Percentiles rank a stretch among this genome's conserved stretches.
These are phyloP conservation scores for Leccinum imitatum DNA, from an alignment of 768 basidiomycete species.

Conservation along the genomic window DNA sequence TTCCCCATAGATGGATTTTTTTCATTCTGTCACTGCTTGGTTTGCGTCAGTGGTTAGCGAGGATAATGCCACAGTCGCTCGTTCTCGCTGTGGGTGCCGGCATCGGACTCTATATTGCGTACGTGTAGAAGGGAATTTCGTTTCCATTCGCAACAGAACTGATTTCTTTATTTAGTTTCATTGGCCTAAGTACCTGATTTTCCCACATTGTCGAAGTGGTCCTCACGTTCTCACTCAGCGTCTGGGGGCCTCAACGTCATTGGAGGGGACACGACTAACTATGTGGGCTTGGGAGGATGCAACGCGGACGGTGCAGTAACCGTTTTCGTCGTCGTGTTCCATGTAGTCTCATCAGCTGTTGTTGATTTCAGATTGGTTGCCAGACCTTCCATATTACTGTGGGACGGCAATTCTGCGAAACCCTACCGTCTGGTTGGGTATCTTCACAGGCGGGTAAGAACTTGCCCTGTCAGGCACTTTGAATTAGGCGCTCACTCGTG, in stretches of 20 bases:
- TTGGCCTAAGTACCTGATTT: conserved; percentile 59
- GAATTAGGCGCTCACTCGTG: conserved; percentile 6
- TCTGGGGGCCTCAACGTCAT: conserved; percentile 70
- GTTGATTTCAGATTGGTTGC: conserved; percentile 40
- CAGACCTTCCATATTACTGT: conserved; percentile 59
- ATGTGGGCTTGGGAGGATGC: conserved; percentile 80
- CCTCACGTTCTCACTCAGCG: conserved; percentile 38
- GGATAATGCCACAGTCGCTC: conserved; percentile 85
- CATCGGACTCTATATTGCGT: conserved; percentile 87
- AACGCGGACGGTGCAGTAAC: conserved; percentile 41
- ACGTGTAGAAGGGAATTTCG: conserved; percentile 29
- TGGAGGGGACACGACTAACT: conserved; percentile 66
- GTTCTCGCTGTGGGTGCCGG: conserved; percentile 84
- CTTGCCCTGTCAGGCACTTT: background rate
- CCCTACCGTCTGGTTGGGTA: conserved; percentile 86
- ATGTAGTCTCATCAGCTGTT: conserved; percentile 9
- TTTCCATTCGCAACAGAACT: background rate
- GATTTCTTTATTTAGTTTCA: conserved; percentile 48
- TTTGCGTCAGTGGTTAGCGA: conserved; percentile 85
- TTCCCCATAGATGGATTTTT: conserved; percentile 67
- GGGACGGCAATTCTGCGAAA: conserved; percentile 59
- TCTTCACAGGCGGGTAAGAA: conserved; percentile 76
- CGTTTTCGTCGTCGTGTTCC: conserved; percentile 3
- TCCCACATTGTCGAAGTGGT: background rate
- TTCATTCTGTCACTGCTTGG: conserved; percentile 77